Evolutionary conservation across 805 yeast species (phyloP), one percentile per base, ranked within the genome.

Genomic region (Monosporozyma yasuniensis): DNA sequence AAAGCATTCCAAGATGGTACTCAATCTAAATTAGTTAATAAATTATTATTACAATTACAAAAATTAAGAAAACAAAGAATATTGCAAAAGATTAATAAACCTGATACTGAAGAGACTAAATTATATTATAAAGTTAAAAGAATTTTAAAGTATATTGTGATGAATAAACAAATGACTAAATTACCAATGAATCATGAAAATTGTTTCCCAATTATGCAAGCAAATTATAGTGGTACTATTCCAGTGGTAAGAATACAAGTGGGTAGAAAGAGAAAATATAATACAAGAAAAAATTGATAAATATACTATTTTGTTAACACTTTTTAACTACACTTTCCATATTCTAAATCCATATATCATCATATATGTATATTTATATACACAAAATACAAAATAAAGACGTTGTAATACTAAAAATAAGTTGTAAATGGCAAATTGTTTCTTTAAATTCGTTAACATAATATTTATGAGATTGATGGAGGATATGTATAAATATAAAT

Each of bases 201-300:
- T 39, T 67, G 66, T 22, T 63, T 90, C 44, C 95, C 96, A 0
- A 82, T 85, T 0, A 73, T 85, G 50, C 80, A 80, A 61, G 77
- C 81, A 22, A 87, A 83, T 55, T 89, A 87, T 60, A 69, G 77
- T 35, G 97, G 97, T 44, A 75, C 84, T 1, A 73, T 90, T 60
- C 96, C 96, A 1, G 84, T 86, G 2, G 61, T 64, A 12, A 62
- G 67, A 51, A 52, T 60, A 7, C 61, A 61, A 38, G 59, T 58
- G 14, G 50, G 57, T 9, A 60, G 64, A 46, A 64, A 61, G 51
- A 62, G 67, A 52, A 64, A 63, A 48, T 54, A 60, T 38, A 65
- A 54, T 50, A 57, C 46, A 11, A 45, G 45, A 38, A 44, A 42
- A 27, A 46, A 14, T 35, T 21, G 11, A 22, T 14, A 32, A 4